These are phyloP conservation scores for Roridomyces roridus DNA, from an alignment of 768 basidiomycete species.

Conservation along the genomic window DNA sequence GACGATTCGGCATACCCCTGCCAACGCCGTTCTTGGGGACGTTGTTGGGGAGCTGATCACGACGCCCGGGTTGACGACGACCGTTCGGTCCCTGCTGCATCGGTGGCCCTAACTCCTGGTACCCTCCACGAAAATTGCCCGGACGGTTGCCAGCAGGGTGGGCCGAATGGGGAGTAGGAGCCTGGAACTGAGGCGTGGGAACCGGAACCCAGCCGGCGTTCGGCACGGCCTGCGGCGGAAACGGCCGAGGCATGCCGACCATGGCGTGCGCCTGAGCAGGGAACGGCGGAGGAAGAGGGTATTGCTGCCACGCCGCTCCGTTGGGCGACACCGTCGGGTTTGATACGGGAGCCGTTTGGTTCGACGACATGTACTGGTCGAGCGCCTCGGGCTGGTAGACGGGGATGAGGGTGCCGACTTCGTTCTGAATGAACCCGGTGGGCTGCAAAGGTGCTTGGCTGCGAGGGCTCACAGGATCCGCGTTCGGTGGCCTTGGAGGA, in stretches of 20 bases:
- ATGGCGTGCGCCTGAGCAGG: constrained; percentile 32
- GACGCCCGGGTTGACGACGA: constrained; percentile 32
- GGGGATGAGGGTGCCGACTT: constrained; percentile 74
- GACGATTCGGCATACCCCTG: constrained; percentile 32
- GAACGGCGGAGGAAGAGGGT: constrained; percentile 35
- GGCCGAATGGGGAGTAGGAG: constrained; percentile 24
- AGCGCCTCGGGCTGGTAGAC: constrained; percentile 75
- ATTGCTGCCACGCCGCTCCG: constrained; percentile 39
- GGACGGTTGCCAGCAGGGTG: constrained; percentile 20
- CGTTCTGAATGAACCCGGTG: constrained; percentile 74
- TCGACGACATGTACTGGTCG: constrained; percentile 68
- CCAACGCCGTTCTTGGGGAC: constrained; percentile 26
- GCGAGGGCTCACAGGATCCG: constrained; percentile 36
- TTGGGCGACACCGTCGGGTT: constrained; percentile 32
- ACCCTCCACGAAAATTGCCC: constrained; percentile 26
- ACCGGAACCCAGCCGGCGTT: constrained; percentile 32
- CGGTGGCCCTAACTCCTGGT: constrained; percentile 22
- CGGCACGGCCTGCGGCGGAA: constrained; percentile 12
- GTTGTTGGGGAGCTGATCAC: constrained; percentile 29
- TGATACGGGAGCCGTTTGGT: constrained; percentile 33
- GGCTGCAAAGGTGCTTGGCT: constrained; percentile 65
- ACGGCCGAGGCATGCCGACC: constrained; percentile 27
- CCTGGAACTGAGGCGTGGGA: too few relatives aligned
- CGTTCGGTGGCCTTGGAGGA: constrained; percentile 36
- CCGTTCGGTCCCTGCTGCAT: constrained; percentile 22